Conservation (phyloP, 139 green algal species). For the Closterium sp. region DNA sequence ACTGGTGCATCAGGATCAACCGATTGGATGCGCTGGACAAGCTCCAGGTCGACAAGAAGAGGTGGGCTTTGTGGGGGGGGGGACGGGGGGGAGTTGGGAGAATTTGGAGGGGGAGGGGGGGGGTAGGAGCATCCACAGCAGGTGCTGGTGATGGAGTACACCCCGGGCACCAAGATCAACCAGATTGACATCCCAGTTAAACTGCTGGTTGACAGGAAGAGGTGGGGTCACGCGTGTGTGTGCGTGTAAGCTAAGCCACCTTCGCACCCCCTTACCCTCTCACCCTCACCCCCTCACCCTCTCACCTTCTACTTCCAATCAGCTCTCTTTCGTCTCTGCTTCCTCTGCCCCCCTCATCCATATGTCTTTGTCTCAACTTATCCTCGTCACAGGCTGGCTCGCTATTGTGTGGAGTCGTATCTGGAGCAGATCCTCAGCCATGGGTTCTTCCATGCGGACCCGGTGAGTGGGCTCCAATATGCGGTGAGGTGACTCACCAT, state of each 20-base stretch:
- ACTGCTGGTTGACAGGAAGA: conserved; percentile 81
- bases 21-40: conserved; percentile 70
- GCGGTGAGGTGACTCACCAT: too few relatives aligned
- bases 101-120: too few relatives aligned
- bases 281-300: too few relatives aligned
- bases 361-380: too few relatives aligned
- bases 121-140: conserved; percentile 3
- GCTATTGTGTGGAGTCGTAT: conserved; percentile 88
- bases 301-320: too few relatives aligned
- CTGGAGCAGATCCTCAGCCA: conserved; percentile 88
- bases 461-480: conserved; percentile 33
- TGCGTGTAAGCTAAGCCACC: too few relatives aligned
- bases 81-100: too few relatives aligned
- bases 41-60: conserved; percentile 80
- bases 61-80: neutral
- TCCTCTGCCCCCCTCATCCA: too few relatives aligned
- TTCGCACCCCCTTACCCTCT: too few relatives aligned
- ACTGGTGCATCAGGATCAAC: conserved; percentile 95
- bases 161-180: conserved; percentile 94
- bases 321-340: neutral
- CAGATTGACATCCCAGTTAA: conserved; percentile 69
- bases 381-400: conserved; percentile 29
- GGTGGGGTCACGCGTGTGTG: too few relatives aligned
- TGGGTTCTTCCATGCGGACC: conserved; percentile 94
- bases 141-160: conserved; percentile 90